These are phyloP conservation scores for Penstemon barbatus DNA, from an alignment of 257 asterid genomes.

Conservation along the genomic window DNA sequence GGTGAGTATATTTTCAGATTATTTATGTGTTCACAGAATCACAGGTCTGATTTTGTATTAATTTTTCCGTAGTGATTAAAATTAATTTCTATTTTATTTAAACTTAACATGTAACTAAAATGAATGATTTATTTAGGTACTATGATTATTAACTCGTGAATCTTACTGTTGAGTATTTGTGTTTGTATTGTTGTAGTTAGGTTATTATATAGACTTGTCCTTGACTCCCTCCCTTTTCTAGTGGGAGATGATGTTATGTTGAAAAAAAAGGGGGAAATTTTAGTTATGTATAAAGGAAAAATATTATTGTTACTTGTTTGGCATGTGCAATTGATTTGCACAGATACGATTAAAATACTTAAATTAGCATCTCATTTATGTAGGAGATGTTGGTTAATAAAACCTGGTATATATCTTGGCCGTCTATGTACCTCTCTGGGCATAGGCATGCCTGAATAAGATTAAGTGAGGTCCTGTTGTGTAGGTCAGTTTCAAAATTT, in stretches of 20 bases:
- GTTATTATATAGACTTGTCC: background rate
- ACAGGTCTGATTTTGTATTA: slow-evolving; percentile 11
- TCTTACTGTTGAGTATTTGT: background rate
- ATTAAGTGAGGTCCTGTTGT: background rate
- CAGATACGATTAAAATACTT: no score
- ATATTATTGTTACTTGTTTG: no score
- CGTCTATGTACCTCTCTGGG: background rate
- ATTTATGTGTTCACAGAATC: slow-evolving; percentile 4
- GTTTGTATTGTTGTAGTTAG: slow-evolving; percentile 12
- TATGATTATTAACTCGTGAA: slow-evolving; percentile 10
- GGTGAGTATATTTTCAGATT: slow-evolving; percentile 33
- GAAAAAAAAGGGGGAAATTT: no score
- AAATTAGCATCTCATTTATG: no score
- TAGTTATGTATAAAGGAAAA: no score
- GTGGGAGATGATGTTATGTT: background rate
- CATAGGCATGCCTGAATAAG: background rate
- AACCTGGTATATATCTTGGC: background rate
- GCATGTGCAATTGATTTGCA: no score
- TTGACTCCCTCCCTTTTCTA: background rate
- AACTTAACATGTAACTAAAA: background rate
- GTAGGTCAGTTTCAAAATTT: background rate
- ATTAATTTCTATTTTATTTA: background rate
- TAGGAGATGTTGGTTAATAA: background rate
- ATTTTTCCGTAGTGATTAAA: background rate
- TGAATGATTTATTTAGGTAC: background rate